Evolutionary conservation across 805 yeast genomes (phyloP), one percentile per base, ranked within the genome.

Genomic region (Tetrapisispora taiwanensis): DNA sequence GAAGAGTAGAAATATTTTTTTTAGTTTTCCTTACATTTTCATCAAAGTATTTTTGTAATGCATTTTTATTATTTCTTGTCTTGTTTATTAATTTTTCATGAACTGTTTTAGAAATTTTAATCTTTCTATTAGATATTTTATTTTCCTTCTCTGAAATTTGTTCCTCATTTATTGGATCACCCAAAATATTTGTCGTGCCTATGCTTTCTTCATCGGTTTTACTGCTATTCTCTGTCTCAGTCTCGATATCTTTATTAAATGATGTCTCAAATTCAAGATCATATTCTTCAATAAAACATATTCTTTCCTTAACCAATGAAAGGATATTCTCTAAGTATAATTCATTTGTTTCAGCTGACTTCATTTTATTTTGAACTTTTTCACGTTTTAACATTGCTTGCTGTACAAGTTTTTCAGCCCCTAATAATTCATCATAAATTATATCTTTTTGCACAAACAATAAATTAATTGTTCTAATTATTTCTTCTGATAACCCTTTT

Each of bases 381-480:
- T 72, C 69, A 40, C 89, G 67, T 65, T 72, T 66, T 17, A 62
- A 50, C 45, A 76, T 74, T 36, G 82, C 55, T 51, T 69, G 71
- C 36, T 70, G 68, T 33, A 83, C 73, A 51, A 78, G 73, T 31
- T 55, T 56, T 56, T 83, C 90, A 30, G 83, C 67, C 44, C 79
- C 89, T 41, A 68, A 63, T 28, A 83, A 77, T 54, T 83, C 89
- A 52, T 69, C 69, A 1, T 84, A 71, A 0, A 85, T 78, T 33
- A 81, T 59, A 18, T 79, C 78, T 57, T 83, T 81, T 42, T 83
- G 73, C 22, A 83, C 71, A 49, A 78, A 81, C 46, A 79, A 58
- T 15, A 75, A 59, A 46, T 78, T 81, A 50, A 81, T 60, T 42
- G 67, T 70, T 46, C 71, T 69, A 31, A 64, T 65, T 13, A 79